These are phyloP conservation scores for Erysimum cheiranthoides DNA, from an alignment of 345 rosid species.

Conservation along the genomic window DNA sequence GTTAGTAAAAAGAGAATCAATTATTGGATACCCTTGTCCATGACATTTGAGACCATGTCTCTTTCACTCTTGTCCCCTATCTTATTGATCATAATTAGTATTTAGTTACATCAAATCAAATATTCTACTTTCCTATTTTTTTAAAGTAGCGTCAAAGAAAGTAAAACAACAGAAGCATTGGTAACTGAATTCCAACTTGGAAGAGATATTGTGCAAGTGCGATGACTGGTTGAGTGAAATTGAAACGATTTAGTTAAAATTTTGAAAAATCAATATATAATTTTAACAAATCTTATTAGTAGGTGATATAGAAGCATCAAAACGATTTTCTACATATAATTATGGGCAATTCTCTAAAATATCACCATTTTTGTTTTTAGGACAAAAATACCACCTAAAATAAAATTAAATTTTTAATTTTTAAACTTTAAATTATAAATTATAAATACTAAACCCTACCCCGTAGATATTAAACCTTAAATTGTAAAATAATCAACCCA, in stretches of 20 bases:
- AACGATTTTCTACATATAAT: neutral
- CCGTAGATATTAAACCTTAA: too few species aligned
- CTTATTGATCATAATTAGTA: conserved; percentile 38
- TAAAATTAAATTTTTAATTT: too few species aligned
- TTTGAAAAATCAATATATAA: neutral
- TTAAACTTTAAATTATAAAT: too few species aligned
- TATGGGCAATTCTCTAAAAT: too few species aligned
- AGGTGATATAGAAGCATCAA: neutral
- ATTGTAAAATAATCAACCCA: too few species aligned
- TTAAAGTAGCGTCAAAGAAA: conserved; percentile 19
- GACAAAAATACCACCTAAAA: too few species aligned
- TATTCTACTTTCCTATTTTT: conserved; percentile 24
- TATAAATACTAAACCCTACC: too few species aligned
- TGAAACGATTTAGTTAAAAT: neutral
- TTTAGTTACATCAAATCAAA: conserved; percentile 41
- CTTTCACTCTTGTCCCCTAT: conserved; percentile 49
- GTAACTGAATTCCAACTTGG: conserved; percentile 24
- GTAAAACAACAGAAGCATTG: conserved; percentile 14
- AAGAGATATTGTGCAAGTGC: neutral
- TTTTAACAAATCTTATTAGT: neutral
- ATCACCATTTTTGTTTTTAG: too few species aligned
- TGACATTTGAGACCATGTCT: conserved; percentile 46
- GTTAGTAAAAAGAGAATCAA: conserved; percentile 38
- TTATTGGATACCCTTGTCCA: conserved; percentile 47
- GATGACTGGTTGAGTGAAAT: neutral